Percentiles rank a stretch among this genome's conserved stretches.
Evolutionary conservation across 2,329 filamentous ascomycete species (phyloP).

Genomic region (Calonectria ilicicola): DNA sequence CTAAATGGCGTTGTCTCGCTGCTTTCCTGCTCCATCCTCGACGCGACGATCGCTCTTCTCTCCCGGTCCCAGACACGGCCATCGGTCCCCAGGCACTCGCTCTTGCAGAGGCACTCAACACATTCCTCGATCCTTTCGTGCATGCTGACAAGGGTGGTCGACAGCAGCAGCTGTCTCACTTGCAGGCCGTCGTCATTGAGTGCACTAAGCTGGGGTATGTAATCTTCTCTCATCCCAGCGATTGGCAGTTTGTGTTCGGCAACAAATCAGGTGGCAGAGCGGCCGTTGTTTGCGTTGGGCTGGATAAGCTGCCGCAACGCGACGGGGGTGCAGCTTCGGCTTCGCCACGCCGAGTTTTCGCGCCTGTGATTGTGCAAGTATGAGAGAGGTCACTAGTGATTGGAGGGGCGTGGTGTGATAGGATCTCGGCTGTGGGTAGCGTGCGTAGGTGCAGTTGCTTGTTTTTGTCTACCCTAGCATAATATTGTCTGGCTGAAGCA

Average conservation of each 20-base stretch:
- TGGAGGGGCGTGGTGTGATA: neutral
- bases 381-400: neutral
- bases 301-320: slow-evolving; percentile 42
- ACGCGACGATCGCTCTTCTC: slow-evolving; percentile 50
- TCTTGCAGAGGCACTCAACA: slow-evolving; percentile 49
- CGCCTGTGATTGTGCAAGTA: neutral
- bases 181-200: slow-evolving; percentile 54
- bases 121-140: slow-evolving; percentile 50
- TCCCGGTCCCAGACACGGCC: slow-evolving; percentile 45
- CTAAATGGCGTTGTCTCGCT: slow-evolving; percentile 56
- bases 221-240: slow-evolving; percentile 56
- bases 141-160: slow-evolving; percentile 36
- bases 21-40: slow-evolving; percentile 55
- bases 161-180: slow-evolving; percentile 51
- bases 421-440: neutral
- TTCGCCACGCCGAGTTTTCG: neutral
- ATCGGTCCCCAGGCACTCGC: slow-evolving; percentile 46
- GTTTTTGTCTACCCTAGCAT: neutral
- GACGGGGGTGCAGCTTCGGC: neutral
- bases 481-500: neutral
- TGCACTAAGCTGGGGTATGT: slow-evolving; percentile 55
- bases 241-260: slow-evolving; percentile 49
- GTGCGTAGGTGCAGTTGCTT: no score
- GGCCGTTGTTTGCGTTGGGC: slow-evolving; percentile 41
- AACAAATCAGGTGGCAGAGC: slow-evolving; percentile 24